A percentile compares a stretch with the other conserved stretches of the same genome.
Conservation (phyloP, 176 grass and related monocot species). For the Raddia distichophylla region DNA sequence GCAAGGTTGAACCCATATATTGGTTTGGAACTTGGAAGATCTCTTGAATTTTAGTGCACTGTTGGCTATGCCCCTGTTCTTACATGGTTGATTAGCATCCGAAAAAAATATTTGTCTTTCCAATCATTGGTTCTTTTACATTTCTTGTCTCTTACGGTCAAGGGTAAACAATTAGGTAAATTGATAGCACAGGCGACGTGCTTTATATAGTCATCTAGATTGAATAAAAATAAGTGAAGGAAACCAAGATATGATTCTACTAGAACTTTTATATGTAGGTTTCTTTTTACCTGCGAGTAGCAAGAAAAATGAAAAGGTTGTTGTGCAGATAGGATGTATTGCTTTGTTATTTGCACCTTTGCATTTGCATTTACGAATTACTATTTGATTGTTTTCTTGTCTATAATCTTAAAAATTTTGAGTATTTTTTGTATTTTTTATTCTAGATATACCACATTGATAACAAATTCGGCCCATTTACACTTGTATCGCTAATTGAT, state of each 20-base stretch:
- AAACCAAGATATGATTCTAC: neutral
- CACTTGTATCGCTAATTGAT: slow-evolving; percentile 76
- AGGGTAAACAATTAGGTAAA: slow-evolving; percentile 9
- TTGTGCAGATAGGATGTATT: slow-evolving; percentile 8
- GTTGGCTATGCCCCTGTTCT: neutral
- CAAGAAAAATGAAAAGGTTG: slow-evolving; percentile 16
- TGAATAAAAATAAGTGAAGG: neutral
- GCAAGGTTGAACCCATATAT: neutral
- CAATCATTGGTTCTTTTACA: slow-evolving; percentile 7
- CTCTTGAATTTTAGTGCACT: slow-evolving; percentile 19
- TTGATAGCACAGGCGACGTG: neutral
- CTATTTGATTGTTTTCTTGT: slow-evolving; percentile 26
- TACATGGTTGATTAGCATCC: slow-evolving; percentile 26
- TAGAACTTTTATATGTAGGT: neutral
- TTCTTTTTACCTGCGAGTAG: neutral
- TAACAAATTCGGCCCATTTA: slow-evolving; percentile 78
- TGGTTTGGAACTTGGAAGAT: neutral
- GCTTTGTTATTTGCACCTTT: neutral
- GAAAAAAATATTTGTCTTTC: neutral
- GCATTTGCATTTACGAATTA: neutral
- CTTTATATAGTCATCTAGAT: neutral
- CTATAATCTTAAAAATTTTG: slow-evolving; percentile 7
- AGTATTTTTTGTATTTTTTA: slow-evolving; percentile 26
- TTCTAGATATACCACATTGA: slow-evolving; percentile 82
- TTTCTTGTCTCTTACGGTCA: slow-evolving; percentile 15